Conservation (phyloP, 345 rosid species). For the Syzygium aqueum region DNA sequence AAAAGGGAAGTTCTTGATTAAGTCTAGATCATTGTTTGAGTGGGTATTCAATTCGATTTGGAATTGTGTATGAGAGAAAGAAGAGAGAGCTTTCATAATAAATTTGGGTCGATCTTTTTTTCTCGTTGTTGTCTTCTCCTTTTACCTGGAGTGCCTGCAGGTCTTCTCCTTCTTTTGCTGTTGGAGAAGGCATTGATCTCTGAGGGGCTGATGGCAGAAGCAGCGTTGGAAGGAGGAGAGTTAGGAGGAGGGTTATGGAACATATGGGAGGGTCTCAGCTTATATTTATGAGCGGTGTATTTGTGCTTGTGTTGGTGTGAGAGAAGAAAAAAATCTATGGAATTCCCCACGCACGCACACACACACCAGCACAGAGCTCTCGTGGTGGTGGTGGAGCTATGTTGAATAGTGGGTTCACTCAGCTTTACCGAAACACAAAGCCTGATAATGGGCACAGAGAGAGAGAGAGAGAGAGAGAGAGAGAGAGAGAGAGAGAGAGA, state of each 20-base stretch:
- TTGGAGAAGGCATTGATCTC: background rate
- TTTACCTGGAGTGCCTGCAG: constrained; percentile 87
- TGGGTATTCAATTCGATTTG: background rate
- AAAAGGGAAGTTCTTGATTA: background rate
- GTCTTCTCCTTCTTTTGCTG: constrained; percentile 61
- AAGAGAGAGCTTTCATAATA: background rate
- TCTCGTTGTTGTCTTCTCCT: background rate
- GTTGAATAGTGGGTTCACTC: background rate
- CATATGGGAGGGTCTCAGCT: background rate
- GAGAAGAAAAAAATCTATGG: background rate
- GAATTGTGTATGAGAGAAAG: background rate
- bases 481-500: background rate
- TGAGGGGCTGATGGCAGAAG: constrained; percentile 13
- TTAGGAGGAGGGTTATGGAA: constrained; percentile 20
- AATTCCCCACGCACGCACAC: background rate
- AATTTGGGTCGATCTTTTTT: background rate
- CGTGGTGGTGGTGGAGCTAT: background rate
- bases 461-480: background rate
- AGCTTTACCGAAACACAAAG: constrained; percentile 2
- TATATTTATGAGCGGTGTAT: background rate
- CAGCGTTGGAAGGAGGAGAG: constrained; percentile 4
- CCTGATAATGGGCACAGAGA: constrained; percentile 6
- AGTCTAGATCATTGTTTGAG: background rate
- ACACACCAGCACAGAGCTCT: background rate
- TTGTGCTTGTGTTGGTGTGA: background rate